Evolutionary conservation across 2,329 filamentous ascomycete genomes (phyloP), one percentile per base, ranked within the genome.

Genomic region (Colletotrichum truncatum): DNA sequence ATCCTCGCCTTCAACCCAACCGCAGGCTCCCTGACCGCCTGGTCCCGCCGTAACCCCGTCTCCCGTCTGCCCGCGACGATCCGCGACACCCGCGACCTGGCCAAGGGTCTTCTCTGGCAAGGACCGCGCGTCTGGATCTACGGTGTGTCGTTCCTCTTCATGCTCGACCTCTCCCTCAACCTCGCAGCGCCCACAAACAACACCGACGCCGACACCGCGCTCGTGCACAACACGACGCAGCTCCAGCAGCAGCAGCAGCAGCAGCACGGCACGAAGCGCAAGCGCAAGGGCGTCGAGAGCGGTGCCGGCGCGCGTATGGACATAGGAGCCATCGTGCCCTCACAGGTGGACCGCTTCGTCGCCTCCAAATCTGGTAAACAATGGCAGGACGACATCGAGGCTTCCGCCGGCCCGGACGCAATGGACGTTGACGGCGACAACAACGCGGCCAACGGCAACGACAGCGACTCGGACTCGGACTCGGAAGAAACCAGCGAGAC

Each of bases 91-190:
- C 88, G 91, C 65, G 94, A 97, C 75, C 85, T 93, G 41, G 91
- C 91, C 57, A 95, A 95, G 82, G 94, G 94, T 4, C 89, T 90
- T 25, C 77, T 97, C 38, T 98, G 95, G 94, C 92, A 97, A 73
- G 83, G 91, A 1, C 82, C 83, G 26, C 87, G 95, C 12, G 79
- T 95, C 7, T 98, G 95, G 93, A 80, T 98, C 18, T 98, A 97
- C 73, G 94, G 95, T 6, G 87, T 89, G 39, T 90, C 87, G 1
- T 98, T 94, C 85, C 78, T 99, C 23, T 94, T 93, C 80, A 98
- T 98, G 94, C 88, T 99, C 66, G 94, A 98, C 75, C 81, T 97
- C 28, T 87, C 87, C 18, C 86, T 87, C 72, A 91, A 97, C 75
- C 85, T 96, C 1, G 74, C 76, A 4, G 77, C 81, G 58, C 71